Evolutionary conservation across 2,329 filamentous ascomycete genomes (phyloP).

Genomic region (Bipolaris zeicola): DNA sequence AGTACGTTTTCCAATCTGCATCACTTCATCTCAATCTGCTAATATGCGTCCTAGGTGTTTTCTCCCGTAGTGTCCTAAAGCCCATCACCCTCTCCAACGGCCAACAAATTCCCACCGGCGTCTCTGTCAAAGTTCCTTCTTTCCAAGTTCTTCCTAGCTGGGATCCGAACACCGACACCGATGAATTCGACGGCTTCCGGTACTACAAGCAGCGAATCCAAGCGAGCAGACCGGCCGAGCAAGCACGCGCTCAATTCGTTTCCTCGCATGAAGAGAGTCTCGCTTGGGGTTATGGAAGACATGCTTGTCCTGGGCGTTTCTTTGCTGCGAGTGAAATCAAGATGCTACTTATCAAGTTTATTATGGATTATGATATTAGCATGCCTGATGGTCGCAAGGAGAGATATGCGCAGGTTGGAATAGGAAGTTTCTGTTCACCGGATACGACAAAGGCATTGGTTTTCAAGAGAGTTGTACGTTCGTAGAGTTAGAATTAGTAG

Average conservation of each 20-base stretch:
- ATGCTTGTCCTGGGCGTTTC: background rate
- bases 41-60: background rate
- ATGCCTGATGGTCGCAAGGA: background rate
- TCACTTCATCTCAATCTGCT: no score
- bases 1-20: no score
- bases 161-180: background rate
- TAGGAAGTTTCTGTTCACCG: background rate
- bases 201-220: background rate
- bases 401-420: background rate
- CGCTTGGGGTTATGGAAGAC: background rate
- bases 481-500: no score
- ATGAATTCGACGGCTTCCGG: background rate
- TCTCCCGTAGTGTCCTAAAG: background rate
- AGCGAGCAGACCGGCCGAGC: background rate
- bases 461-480: background rate
- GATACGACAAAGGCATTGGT: background rate
- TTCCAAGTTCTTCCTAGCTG: background rate
- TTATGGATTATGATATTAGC: background rate
- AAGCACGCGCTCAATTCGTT: background rate
- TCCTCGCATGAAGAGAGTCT: background rate
- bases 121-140: background rate
- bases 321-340: background rate
- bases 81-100: background rate
- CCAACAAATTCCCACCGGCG: background rate
- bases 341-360: background rate